Evolutionary conservation across 2,329 filamentous ascomycete genomes (phyloP).

Genomic region (Diaporthe caulivora): DNA sequence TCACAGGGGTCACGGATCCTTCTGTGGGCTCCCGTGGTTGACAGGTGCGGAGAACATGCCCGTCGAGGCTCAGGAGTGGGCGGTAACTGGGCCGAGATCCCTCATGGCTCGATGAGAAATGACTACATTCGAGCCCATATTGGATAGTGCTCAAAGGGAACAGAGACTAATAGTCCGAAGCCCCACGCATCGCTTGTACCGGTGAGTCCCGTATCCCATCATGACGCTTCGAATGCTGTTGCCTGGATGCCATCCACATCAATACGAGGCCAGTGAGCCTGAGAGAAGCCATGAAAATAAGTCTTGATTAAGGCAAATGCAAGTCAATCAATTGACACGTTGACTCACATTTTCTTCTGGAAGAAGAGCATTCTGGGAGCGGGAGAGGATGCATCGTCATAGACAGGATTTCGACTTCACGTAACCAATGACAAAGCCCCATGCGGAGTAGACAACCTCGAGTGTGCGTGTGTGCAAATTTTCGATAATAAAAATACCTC

Average conservation of each 20-base stretch:
- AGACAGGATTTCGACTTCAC: not conserved
- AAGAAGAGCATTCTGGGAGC: not conserved
- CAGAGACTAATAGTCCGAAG: not conserved
- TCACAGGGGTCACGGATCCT: not conserved
- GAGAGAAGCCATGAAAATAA: not conserved
- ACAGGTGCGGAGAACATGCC: not conserved
- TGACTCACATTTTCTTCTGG: not conserved
- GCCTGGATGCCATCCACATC: constrained; percentile 10
- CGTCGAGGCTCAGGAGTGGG: not conserved
- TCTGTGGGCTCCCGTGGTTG: not conserved
- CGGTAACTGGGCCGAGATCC: not conserved
- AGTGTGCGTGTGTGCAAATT: not conserved
- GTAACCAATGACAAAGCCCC: no score
- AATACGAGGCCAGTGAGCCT: not conserved
- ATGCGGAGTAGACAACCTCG: not conserved
- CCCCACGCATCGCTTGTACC: constrained; percentile 7
- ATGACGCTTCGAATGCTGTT: constrained; percentile 10
- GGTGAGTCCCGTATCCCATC: not conserved
- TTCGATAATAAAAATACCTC: not conserved
- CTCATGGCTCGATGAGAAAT: not conserved
- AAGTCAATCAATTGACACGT: not conserved
- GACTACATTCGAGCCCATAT: not conserved
- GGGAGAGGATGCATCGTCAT: not conserved
- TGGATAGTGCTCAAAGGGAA: not conserved
- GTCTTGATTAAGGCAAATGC: not conserved